phyloP scores from a whole-genome alignment of 371 early-diverging fungal genomes.

The Umbelopsis sp. region DNA sequence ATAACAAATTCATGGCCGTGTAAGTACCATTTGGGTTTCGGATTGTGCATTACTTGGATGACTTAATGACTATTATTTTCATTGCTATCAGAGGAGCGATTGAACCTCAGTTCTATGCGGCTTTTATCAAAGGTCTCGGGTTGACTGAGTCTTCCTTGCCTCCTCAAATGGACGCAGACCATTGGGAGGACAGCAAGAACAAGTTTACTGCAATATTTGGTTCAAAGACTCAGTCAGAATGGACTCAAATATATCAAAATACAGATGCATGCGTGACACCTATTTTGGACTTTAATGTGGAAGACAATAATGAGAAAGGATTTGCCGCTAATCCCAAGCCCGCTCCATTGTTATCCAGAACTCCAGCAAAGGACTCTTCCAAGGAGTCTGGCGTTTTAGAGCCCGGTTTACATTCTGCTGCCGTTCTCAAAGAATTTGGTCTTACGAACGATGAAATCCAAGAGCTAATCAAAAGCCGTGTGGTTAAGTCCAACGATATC shows the following conservation, averaged over 20 bases:
- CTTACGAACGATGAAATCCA: constrained; percentile 41
- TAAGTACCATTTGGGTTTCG: constrained; percentile 30
- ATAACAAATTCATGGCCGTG: constrained; percentile 71
- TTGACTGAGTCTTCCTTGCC: constrained; percentile 46
- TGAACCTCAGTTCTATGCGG: constrained; percentile 71
- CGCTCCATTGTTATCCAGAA: constrained; percentile 63
- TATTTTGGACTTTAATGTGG: constrained; percentile 52
- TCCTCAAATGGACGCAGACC: constrained; percentile 52
- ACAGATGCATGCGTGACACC: constrained; percentile 80
- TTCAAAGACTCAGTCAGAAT: constrained; percentile 67
- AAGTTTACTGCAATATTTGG: constrained; percentile 56
- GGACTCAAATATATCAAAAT: constrained; percentile 66
- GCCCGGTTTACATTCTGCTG: constrained; percentile 59
- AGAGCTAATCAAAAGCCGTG: not conserved
- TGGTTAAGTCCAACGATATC: constrained; percentile 1
- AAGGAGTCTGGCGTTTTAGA: constrained; percentile 40
- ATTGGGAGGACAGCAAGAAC: constrained; percentile 61
- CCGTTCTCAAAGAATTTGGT: constrained; percentile 60
- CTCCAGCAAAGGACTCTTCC: constrained; percentile 47
- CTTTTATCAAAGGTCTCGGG: constrained; percentile 57
- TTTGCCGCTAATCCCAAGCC: constrained; percentile 55
- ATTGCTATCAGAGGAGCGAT: constrained; percentile 59
- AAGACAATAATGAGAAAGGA: constrained; percentile 5
- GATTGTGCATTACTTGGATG: not conserved
- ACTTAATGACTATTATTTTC: not conserved